A percentile compares a stretch with the other conserved stretches of the same genome.
Conservation (phyloP, 352 stramenopile genomes). For the Pythium aristosporum region DNA sequence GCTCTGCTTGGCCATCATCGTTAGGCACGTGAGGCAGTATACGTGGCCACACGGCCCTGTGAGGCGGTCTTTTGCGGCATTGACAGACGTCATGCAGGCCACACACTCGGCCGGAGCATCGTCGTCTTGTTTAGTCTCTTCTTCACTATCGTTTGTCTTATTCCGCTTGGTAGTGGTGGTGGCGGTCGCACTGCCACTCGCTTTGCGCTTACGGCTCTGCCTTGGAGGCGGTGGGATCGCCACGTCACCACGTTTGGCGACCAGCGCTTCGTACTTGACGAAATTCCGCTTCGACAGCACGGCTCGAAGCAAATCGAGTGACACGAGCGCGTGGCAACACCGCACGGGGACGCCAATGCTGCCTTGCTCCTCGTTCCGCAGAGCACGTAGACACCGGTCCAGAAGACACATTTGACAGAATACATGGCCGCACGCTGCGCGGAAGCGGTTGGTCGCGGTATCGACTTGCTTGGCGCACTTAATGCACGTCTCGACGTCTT, state of each 20-base stretch:
- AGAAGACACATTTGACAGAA: conserved; percentile 43
- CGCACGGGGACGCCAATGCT: conserved; percentile 29
- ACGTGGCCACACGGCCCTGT: conserved; percentile 34
- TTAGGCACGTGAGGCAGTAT: conserved; percentile 42
- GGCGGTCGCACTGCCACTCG: no score
- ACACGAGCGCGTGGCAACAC: conserved; percentile 39
- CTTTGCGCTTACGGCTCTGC: no score
- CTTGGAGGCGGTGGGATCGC: not conserved
- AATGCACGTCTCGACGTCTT: conserved; percentile 2
- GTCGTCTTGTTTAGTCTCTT: not conserved
- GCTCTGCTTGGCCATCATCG: conserved; percentile 36
- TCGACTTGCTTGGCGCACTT: conserved; percentile 7
- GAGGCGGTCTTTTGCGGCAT: conserved; percentile 6
- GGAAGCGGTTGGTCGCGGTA: conserved; percentile 14
- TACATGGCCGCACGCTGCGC: conserved; percentile 21
- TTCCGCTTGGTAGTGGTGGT: not conserved
- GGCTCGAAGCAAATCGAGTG: conserved; percentile 32
- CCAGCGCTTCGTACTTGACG: conserved; percentile 35
- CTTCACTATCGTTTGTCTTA: no score
- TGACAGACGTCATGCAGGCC: conserved; percentile 27
- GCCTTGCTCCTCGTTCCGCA: conserved; percentile 31
- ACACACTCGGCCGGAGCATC: conserved; percentile 18
- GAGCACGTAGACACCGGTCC: conserved; percentile 23
- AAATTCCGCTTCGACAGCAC: conserved; percentile 29
- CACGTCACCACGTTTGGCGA: conserved; percentile 22